phyloP scores from a whole-genome alignment of 2,329 filamentous ascomycete species.

The Fusarium penzigii region DNA sequence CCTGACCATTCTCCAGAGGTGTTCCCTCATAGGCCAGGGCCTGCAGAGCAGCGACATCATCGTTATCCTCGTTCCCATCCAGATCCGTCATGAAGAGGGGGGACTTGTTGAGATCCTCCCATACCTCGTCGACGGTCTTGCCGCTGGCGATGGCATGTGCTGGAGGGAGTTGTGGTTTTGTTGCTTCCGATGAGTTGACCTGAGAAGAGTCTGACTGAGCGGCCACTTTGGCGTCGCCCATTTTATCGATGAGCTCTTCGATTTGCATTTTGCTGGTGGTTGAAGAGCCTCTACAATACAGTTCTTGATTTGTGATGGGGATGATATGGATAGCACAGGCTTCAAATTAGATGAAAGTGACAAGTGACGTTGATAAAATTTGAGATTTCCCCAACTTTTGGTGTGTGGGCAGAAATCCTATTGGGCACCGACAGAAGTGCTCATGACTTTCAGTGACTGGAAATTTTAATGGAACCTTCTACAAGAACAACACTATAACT shows the following conservation, averaged over 20 bases:
- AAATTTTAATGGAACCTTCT: no score
- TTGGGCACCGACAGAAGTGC: constrained; percentile 20
- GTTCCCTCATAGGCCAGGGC: constrained; percentile 94
- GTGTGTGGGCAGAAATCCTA: constrained; percentile 26
- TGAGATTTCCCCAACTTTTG: constrained; percentile 24
- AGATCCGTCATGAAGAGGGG: constrained; percentile 97
- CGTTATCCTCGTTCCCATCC: constrained; percentile 82
- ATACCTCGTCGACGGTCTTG: constrained; percentile 57
- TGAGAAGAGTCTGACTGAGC: constrained; percentile 7
- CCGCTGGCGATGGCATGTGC: constrained; percentile 39
- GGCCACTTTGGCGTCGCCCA: constrained; percentile 37
- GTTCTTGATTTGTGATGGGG: background rate
- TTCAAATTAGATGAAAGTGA: background rate
- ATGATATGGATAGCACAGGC: background rate
- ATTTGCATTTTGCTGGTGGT: constrained; percentile 36
- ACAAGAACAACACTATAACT: no score
- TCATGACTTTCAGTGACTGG: constrained; percentile 3
- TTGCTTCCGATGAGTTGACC: constrained; percentile 22
- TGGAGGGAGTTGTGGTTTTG: constrained; percentile 48
- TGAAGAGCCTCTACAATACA: background rate
- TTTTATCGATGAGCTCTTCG: constrained; percentile 45
- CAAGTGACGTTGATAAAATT: background rate
- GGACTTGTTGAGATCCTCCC: constrained; percentile 58
- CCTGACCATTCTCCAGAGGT: constrained; percentile 74
- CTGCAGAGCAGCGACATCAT: constrained; percentile 81